Evolutionary conservation across 805 yeast genomes (phyloP), one percentile per base, ranked within the genome.

Genomic region (Saccharomycopsis guyanensis): DNA sequence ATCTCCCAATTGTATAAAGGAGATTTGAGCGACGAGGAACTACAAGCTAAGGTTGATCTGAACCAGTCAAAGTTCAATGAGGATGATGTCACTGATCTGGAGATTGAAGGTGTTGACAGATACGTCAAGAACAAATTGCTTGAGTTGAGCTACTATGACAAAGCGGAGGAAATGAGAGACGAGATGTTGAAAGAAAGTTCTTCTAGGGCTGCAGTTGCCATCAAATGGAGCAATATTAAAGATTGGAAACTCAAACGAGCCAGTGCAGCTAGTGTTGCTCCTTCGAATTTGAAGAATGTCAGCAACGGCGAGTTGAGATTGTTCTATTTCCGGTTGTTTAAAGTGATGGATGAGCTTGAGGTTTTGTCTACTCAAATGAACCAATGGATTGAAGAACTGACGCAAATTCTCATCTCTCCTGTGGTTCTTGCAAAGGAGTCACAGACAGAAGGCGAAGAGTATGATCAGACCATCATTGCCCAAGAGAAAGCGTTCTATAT

Each of bases 401-500:
- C 63, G 3, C 53, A 53, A 2, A 59, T 77, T 12, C 62, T 85
- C 40, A 57, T 65, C 31, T 66, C 66, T n/a, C 78, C 78, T 0
- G 66, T 84, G 4, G 63, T 76, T 15, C 34, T 16, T 31, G 56
- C 1, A 48, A 42, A 27, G 47, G 45, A 6, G 44, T 51, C 5
- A 52, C 46, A 3, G 60, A 53, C 12, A 53, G 78, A 80, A 43
- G 88, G 89, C 12, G 83, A 78, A 42, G 97, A 88, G 56, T 93
- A 89, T 61, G 80, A 76, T 10, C 73, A 72, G 3, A 80, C 95
- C 0, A 66, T 91, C 41, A 76, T 77, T 36, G 80, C 75, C 40
- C 97, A 91, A 60, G 94, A 83, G 48, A 70, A 73, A 48, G 82
- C 82, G 0, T 76, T 77, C 35, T 70, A 75, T 0, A 71, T 76